Base-by-base conservation (phyloP, 169 alveolate species). In the Eimeria acervulina region DNA sequence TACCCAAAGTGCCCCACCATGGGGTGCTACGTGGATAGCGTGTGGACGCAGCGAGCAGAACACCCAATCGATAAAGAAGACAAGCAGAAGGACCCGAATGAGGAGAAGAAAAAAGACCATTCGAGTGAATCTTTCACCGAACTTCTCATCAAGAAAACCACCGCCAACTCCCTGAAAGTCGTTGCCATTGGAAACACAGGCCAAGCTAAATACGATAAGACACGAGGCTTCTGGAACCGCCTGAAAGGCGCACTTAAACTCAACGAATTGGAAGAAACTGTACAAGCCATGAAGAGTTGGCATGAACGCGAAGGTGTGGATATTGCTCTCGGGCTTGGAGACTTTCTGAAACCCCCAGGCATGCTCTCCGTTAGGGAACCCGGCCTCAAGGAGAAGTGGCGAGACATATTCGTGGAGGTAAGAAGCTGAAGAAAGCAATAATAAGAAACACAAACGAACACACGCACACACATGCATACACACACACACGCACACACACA, bases 1-100 rank as follows among this genome's bases (percentile, higher is more conserved):
- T 74, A 40, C 38, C 95, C 95, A 21, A 92, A 76, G n/a, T 92
- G 95, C 91, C 52, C 95, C n/a, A 92, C 91, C 6, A 40, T 92
- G 66, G 23, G 17, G 52, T 92, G 95, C 51, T 47, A 36, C 51
- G 72, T 76, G 51, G 84, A 78, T 47, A 7, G 47, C 21, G 52
- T 72, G 7, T 92, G 95, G 95, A 17, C 42, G 6, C 55, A 74
- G 36, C 2, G 76, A 15, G 21, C 95, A 15, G 66, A 51, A 44
- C 91, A 92, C 7, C 70, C 91, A 17, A 21, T 76, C 6, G 70
- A 74, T 61, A 40, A 74, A 47, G 84, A 74, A 17, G 85, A 51
- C 10, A 74, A 78, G 44, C 90, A 81, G 23, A 81, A 81, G 21
- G 90, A 81, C 23, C 21, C 21, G 26, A 61, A 33, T 21, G 90